Conservation (phyloP, 139 green algal species). For the Chlamydomonas applanata region DNA sequence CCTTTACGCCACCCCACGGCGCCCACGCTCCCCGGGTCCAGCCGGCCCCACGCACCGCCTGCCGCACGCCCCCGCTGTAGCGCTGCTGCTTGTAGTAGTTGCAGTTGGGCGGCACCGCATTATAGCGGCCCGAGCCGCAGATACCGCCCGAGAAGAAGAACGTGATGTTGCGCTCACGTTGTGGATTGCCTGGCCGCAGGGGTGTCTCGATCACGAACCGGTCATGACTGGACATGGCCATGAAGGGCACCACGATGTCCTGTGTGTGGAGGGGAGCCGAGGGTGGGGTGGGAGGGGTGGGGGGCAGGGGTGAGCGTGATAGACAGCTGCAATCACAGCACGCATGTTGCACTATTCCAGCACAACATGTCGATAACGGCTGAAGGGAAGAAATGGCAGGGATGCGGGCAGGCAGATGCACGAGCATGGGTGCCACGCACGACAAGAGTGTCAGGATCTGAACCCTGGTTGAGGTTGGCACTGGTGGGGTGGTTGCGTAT, state of each 20-base stretch:
- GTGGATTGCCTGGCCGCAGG: conserved; percentile 31
- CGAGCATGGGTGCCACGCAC: too few relatives aligned
- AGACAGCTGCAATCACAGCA: neutral
- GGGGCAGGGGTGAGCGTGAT: neutral
- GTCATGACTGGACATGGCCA: conserved; percentile 52
- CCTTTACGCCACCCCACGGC: too few relatives aligned
- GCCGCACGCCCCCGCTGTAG: conserved; percentile 42
- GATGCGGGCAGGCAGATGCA: too few relatives aligned
- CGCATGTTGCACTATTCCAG: too few relatives aligned
- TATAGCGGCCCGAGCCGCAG: conserved; percentile 36
- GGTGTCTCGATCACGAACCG: conserved; percentile 47
- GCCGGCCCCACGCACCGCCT: conserved; percentile 24
- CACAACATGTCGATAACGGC: too few relatives aligned
- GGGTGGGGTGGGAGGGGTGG: neutral
- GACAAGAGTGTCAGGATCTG: too few relatives aligned
- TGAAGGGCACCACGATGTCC: conserved; percentile 51
- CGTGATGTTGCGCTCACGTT: conserved; percentile 27
- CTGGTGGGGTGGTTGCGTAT: too few relatives aligned
- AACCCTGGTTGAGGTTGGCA: too few relatives aligned
- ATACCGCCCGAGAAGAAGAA: conserved; percentile 45
- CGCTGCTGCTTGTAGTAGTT: conserved; percentile 49
- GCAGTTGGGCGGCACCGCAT: conserved; percentile 37
- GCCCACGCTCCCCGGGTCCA: too few relatives aligned
- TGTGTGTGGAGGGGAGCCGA: neutral
- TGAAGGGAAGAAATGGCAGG: too few relatives aligned